These are phyloP conservation scores for Petunia hybrid DNA, from an alignment of 305 asterid genomes.

Conservation along the genomic window DNA sequence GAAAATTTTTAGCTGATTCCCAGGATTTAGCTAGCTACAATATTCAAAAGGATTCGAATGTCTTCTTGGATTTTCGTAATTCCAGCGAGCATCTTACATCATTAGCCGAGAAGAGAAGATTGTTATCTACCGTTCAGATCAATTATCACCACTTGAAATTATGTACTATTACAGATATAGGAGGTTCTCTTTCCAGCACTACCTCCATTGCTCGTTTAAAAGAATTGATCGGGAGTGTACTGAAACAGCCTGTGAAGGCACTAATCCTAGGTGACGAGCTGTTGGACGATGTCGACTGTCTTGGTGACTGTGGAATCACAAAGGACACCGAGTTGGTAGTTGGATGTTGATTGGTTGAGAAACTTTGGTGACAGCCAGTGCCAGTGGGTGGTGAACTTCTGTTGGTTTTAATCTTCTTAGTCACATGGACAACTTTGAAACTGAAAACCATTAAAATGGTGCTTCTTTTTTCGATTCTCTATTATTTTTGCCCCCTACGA, in stretches of 20 bases:
- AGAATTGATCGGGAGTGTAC: no score
- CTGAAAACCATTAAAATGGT: conserved; percentile 1
- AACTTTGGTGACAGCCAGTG: background rate
- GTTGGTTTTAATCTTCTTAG: background rate
- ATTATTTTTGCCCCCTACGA: background rate
- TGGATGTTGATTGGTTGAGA: background rate
- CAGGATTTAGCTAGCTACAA: conserved; percentile 37
- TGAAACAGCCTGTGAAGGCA: no score
- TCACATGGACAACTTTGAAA: background rate
- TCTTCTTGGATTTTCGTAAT: no score
- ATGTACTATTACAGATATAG: no score
- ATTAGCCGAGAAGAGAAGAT: no score
- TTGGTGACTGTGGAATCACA: background rate
- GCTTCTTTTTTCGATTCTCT: background rate
- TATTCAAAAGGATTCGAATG: conserved; percentile 12
- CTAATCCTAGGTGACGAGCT: no score
- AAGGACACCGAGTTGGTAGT: background rate
- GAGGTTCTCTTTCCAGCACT: no score
- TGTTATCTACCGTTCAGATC: no score
- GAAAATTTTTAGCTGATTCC: conserved; percentile 29
- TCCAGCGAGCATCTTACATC: no score
- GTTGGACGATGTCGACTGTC: background rate
- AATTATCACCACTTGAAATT: no score
- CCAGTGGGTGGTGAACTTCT: background rate
- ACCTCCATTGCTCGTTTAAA: no score